Base-by-base conservation (phyloP, 345 rosid genomes). In the Eutrema yunnanense region DNA sequence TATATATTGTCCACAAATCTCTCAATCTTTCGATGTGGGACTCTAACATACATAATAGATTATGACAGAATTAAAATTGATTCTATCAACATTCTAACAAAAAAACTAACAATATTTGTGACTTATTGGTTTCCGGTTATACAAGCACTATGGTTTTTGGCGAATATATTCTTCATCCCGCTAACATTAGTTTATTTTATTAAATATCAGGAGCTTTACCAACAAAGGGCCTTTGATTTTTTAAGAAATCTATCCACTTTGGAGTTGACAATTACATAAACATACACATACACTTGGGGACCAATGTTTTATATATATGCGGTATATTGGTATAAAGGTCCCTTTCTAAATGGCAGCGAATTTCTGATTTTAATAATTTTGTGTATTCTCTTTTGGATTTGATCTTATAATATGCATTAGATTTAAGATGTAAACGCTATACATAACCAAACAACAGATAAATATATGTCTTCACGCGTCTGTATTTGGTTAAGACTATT, bases 121-220 rank as follows among this genome's bases (percentile, higher is more conserved):
- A 48, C 16, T 56, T 48, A 67, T 66, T 74, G 67, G 73, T 66
- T 51, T 57, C 53, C 22, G 11, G 52, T 58, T 49, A 52, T 46
- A 51, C 69, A 51, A 61, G 63, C 73, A 60, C 42, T 65, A 67
- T 29, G 38, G 62, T 38, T 67, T 30, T 67, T 34, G 14, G 26
- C 22, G 78, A 74, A 74, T 74, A 60, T 61, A 59, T 55, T 30
- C n/a, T 67, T 40, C 67, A 58, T 11, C 30, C 53, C 52, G 46
- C 36, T 40, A 67, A 26, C 47, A 50, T 51, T 33, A n/a, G 8
- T 41, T 6, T 22, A 9, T 50, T 13, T 26, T 11, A 67, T 51
- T 26, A 61, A 60, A 60, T 26, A 58, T 60, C 68, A 74, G 52
- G 73, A 67, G 67, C 63, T 60, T 67, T 67, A 67, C 16, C 73